Percentiles rank a stretch among this genome's conserved stretches.
Evolutionary conservation across 2,329 filamentous ascomycete genomes (phyloP).

Genomic region (Fusarium lyarnte): DNA sequence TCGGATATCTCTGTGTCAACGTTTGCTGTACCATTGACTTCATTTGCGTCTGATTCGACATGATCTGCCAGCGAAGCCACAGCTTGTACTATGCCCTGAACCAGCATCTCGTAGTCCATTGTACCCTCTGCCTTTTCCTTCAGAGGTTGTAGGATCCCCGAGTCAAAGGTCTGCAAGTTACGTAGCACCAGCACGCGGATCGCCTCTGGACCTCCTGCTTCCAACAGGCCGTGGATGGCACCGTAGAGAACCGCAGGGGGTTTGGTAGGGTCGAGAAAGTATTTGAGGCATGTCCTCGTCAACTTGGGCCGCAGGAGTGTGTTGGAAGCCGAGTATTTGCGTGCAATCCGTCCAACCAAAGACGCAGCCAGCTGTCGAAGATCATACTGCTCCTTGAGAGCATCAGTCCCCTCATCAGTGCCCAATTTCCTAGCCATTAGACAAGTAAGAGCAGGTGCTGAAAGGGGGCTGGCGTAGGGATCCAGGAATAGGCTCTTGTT

Average conservation of each 20-base stretch:
- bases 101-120: slow-evolving; percentile 65
- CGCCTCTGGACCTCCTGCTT: slow-evolving; percentile 74
- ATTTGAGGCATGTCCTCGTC: slow-evolving; percentile 91
- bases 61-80: slow-evolving; percentile 56
- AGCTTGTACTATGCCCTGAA: slow-evolving; percentile 65
- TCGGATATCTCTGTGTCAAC: slow-evolving; percentile 54
- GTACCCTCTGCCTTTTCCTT: slow-evolving; percentile 60
- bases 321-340: slow-evolving; percentile 83
- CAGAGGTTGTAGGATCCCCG: slow-evolving; percentile 62
- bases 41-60: slow-evolving; percentile 49
- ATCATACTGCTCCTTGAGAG: slow-evolving; percentile 73
- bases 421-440: slow-evolving; percentile 83
- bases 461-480: slow-evolving; percentile 71
- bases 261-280: slow-evolving; percentile 87
- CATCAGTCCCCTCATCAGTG: slow-evolving; percentile 60
- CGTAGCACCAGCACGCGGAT: slow-evolving; percentile 66
- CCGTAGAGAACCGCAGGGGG: slow-evolving; percentile 89
- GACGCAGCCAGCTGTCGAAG: slow-evolving; percentile 87
- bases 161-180: slow-evolving; percentile 65
- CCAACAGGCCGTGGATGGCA: slow-evolving; percentile 80
- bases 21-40: slow-evolving; percentile 50
- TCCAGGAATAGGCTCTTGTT: slow-evolving; percentile 81
- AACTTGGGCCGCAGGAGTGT: slow-evolving; percentile 87
- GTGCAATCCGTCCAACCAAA: slow-evolving; percentile 80
- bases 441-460: slow-evolving; percentile 91